Percentiles rank a stretch among this genome's conserved stretches.
These are phyloP conservation scores for Penicillium decumbens DNA, from an alignment of 2,329 filamentous ascomycete genomes.

Conservation along the genomic window DNA sequence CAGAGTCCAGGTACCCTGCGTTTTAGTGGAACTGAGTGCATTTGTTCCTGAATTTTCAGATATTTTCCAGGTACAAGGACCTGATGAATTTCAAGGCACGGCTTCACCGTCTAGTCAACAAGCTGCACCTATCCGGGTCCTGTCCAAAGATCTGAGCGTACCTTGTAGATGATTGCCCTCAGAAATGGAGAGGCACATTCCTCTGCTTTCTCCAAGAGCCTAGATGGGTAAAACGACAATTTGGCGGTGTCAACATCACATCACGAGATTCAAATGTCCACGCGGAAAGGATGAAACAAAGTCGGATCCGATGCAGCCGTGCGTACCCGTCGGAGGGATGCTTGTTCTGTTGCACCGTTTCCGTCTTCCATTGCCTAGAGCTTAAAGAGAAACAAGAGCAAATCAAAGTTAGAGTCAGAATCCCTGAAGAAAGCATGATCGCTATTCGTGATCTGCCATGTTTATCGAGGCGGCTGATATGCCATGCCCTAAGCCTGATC, in stretches of 20 bases:
- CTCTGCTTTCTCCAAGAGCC: neutral
- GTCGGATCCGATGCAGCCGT: constrained; percentile 17
- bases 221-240: neutral
- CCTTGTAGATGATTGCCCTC: constrained; percentile 1
- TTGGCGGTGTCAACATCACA: neutral
- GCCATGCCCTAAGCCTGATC: neutral
- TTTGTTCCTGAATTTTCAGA: neutral
- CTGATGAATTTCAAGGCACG: neutral
- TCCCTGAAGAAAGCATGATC: neutral
- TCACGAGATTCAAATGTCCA: constrained; percentile 4
- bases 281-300: constrained; percentile 20
- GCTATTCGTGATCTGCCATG: neutral
- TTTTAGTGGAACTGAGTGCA: neutral
- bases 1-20: constrained; percentile 7
- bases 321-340: constrained; percentile 18
- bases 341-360: constrained; percentile 20
- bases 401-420: neutral
- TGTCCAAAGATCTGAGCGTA: neutral
- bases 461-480: constrained; percentile 2
- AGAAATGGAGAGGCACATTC: neutral
- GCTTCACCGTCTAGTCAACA: neutral
- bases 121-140: constrained; percentile 8
- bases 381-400: neutral
- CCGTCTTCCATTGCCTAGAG: constrained; percentile 11
- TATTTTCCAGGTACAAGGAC: neutral